A percentile compares a stretch with the other conserved stretches of the same genome.
Evolutionary conservation across 768 basidiomycete genomes (phyloP).

Genomic region (Tulasnella sp.): DNA sequence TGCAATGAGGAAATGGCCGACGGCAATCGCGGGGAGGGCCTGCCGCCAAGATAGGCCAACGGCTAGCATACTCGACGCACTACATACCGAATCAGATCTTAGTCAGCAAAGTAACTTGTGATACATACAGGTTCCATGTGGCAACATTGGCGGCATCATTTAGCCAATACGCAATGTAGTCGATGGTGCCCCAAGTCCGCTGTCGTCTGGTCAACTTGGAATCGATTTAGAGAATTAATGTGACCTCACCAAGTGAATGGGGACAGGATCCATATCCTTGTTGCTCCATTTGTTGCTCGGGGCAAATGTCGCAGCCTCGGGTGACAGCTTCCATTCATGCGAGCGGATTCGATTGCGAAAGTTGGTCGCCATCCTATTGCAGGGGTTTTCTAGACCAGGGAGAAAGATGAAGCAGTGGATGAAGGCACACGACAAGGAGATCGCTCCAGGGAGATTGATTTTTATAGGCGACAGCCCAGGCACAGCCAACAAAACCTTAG

Average conservation of each 20-base stretch:
- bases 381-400: no score
- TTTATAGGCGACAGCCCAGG: no score
- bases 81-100: not conserved
- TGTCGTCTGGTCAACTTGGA: no score
- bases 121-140: slow-evolving; percentile 48
- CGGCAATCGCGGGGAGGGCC: slow-evolving; percentile 52
- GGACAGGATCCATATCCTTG: slow-evolving; percentile 67
- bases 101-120: slow-evolving; percentile 32
- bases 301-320: slow-evolving; percentile 43
- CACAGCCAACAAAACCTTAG: no score
- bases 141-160: slow-evolving; percentile 23
- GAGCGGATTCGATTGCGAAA: no score
- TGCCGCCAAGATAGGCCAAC: slow-evolving; percentile 64
- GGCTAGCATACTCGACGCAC: slow-evolving; percentile 52
- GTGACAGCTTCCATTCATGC: slow-evolving; percentile 37
- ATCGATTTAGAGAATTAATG: no score
- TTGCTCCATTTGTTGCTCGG: slow-evolving; percentile 51
- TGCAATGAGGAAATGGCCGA: slow-evolving; percentile 60
- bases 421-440: no score
- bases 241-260: slow-evolving; percentile 36
- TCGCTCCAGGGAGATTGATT: no score
- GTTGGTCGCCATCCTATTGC: no score
- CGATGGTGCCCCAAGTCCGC: slow-evolving; percentile 56
- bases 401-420: no score
- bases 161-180: slow-evolving; percentile 42